A percentile compares a stretch with the other conserved stretches of the same genome.
These are phyloP conservation scores for Chlamydomonas incerta DNA, from an alignment of 139 green algal genomes.

Conservation along the genomic window DNA sequence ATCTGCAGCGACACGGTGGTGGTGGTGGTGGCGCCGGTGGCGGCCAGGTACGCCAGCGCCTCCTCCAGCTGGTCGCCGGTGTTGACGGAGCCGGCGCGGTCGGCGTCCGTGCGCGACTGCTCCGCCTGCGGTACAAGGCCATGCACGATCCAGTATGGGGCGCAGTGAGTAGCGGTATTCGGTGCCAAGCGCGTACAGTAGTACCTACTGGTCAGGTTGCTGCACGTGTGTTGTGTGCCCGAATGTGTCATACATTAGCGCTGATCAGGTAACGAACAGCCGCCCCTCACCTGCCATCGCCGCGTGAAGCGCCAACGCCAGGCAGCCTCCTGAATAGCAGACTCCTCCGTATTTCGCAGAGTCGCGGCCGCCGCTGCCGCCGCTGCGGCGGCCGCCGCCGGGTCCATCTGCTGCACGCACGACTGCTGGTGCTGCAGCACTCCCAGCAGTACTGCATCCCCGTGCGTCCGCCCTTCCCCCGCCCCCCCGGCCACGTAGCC, in stretches of 20 bases:
- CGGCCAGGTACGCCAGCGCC: constrained; percentile 55
- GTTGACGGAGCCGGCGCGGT: background rate
- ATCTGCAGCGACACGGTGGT: constrained; percentile 35
- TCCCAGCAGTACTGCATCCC: too few relatives aligned
- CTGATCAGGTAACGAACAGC: too few relatives aligned
- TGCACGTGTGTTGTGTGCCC: too few relatives aligned
- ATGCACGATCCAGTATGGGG: too few relatives aligned
- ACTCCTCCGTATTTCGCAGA: constrained; percentile 34
- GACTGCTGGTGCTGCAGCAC: too few relatives aligned
- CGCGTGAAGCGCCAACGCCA: constrained; percentile 70
- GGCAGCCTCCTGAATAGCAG: constrained; percentile 44
- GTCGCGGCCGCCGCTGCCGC: background rate
- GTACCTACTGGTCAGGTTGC: too few relatives aligned
- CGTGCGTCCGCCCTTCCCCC: background rate
- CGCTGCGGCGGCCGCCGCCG: background rate
- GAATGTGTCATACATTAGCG: too few relatives aligned
- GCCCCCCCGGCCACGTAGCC: background rate
- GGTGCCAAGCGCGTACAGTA: too few relatives aligned
- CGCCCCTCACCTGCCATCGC: constrained; percentile 55
- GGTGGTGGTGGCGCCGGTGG: constrained; percentile 42
- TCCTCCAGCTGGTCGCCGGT: constrained; percentile 56
- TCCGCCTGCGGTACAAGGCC: too few relatives aligned
- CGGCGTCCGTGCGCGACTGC: constrained; percentile 46
- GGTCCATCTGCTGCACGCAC: too few relatives aligned
- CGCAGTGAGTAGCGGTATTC: too few relatives aligned